phyloP scores from a whole-genome alignment of 2,329 filamentous ascomycete species.

The Decorospora gaudefroyi region DNA sequence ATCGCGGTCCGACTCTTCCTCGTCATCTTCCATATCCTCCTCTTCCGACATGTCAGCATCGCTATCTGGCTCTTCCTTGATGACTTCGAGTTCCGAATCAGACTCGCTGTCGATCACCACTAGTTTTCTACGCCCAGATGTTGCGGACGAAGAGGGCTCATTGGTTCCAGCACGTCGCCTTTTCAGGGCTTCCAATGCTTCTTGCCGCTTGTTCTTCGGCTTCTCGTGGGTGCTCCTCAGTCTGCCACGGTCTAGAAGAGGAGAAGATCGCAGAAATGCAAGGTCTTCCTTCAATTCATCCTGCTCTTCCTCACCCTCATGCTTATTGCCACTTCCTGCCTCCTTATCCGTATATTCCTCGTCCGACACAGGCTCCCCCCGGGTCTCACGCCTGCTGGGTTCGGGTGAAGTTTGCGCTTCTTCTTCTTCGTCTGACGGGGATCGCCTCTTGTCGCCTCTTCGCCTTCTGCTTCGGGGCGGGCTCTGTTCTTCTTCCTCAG shows the following conservation, averaged over 20 bases:
- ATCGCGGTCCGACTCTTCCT: slow-evolving; percentile 27
- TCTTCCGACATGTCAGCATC: slow-evolving; percentile 20
- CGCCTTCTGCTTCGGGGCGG: slow-evolving; percentile 12
- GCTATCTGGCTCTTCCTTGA: slow-evolving; percentile 39
- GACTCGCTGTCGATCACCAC: slow-evolving; percentile 33
- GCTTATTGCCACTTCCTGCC: slow-evolving; percentile 3
- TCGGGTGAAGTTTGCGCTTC: slow-evolving; percentile 12
- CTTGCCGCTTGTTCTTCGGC: slow-evolving; percentile 45
- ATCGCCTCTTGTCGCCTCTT: slow-evolving; percentile 6
- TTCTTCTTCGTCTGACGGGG: slow-evolving; percentile 10
- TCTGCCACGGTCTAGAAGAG: slow-evolving; percentile 33
- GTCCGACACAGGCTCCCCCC: slow-evolving; percentile 21
- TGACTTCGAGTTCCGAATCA: slow-evolving; percentile 40
- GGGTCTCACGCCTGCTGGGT: slow-evolving; percentile 31
- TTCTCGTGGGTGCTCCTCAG: slow-evolving; percentile 32
- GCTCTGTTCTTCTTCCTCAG: slow-evolving; percentile 7
- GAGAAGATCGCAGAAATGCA: slow-evolving; percentile 49
- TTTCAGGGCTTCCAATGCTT: slow-evolving; percentile 53
- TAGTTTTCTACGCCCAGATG: slow-evolving; percentile 28
- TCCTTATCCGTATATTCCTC: slow-evolving; percentile 18
- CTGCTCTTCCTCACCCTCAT: slow-evolving; percentile 28
- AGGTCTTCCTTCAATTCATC: slow-evolving; percentile 55
- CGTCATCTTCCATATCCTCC: slow-evolving; percentile 34
- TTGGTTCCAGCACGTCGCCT: slow-evolving; percentile 45
- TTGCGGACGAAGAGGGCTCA: slow-evolving; percentile 32